Conservation (phyloP, 768 basidiomycete genomes). For the Lentinula aciculospora region DNA sequence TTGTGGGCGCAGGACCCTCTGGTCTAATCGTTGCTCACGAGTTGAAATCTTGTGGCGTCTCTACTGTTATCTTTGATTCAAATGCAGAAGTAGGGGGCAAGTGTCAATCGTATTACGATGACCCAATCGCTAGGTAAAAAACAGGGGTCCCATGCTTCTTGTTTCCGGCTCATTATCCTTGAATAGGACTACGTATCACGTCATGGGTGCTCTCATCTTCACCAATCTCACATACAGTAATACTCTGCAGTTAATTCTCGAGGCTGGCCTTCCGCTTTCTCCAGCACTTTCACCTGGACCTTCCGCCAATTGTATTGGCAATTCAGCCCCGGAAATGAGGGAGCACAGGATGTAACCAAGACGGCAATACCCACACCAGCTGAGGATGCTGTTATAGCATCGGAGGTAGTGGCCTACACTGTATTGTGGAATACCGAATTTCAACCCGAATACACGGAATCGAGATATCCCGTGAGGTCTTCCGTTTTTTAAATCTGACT, state of each 20-base stretch:
- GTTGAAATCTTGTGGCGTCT: background rate
- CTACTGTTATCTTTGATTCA: slow-evolving; percentile 2
- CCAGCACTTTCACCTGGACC: slow-evolving; percentile 1
- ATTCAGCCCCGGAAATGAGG: background rate
- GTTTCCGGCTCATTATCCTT: too few relatives aligned
- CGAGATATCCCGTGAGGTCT: background rate
- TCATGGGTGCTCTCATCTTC: slow-evolving; percentile 6
- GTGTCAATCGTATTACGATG: slow-evolving; percentile 8
- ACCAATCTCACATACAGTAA: slow-evolving; percentile 4
- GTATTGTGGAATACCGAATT: background rate
- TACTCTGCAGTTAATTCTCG: slow-evolving; percentile 2
- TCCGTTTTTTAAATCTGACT: background rate
- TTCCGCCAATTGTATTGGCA: background rate
- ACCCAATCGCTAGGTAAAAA: background rate
- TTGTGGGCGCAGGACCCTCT: slow-evolving; percentile 4
- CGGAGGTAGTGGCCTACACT: background rate
- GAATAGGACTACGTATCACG: slow-evolving; percentile 1
- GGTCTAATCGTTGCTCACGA: slow-evolving; percentile 5
- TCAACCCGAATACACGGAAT: background rate
- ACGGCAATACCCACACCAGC: background rate
- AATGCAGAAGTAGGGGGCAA: slow-evolving; percentile 4
- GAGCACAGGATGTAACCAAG: background rate
- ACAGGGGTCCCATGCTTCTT: too few relatives aligned
- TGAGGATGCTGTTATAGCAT: background rate
- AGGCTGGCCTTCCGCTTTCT: background rate